These are phyloP conservation scores for Colletotrichum sojae DNA, from an alignment of 2,329 filamentous ascomycete genomes.

Conservation along the genomic window DNA sequence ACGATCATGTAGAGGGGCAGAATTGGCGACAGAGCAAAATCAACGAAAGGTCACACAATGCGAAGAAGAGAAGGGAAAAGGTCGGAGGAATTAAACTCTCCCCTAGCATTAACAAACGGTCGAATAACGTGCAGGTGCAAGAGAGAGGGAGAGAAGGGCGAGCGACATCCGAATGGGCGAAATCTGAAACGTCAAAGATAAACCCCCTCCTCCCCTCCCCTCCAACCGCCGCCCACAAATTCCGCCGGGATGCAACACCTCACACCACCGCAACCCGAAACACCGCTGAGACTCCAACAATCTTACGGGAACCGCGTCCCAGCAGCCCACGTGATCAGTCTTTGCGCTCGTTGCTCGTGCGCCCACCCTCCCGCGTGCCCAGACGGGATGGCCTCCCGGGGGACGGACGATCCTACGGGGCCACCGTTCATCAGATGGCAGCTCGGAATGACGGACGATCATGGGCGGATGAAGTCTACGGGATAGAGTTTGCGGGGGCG, in stretches of 20 bases:
- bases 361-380: conserved; percentile 2
- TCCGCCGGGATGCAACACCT: conserved; percentile 28
- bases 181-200: conserved; percentile 30
- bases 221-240: conserved; percentile 29
- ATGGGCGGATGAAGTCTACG: neutral
- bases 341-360: too few species aligned
- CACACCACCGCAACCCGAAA: conserved; percentile 33
- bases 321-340: conserved; percentile 27
- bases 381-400: conserved; percentile 22
- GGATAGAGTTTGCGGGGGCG: conserved; percentile 9
- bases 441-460: conserved; percentile 20
- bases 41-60: neutral
- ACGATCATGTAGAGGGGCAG: neutral
- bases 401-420: conserved; percentile 13
- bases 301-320: neutral
- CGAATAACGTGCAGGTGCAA: conserved; percentile 1
- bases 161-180: neutral
- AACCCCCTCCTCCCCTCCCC: neutral
- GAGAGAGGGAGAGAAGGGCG: neutral
- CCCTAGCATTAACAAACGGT: conserved; percentile 13
- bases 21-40: conserved; percentile 8
- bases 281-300: conserved; percentile 36
- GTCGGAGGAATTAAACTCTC: conserved; percentile 6
- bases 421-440: conserved; percentile 33
- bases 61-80: neutral